phyloP scores from a whole-genome alignment of 2,329 filamentous ascomycete genomes.

The Ceratocystis eucalypticola region DNA sequence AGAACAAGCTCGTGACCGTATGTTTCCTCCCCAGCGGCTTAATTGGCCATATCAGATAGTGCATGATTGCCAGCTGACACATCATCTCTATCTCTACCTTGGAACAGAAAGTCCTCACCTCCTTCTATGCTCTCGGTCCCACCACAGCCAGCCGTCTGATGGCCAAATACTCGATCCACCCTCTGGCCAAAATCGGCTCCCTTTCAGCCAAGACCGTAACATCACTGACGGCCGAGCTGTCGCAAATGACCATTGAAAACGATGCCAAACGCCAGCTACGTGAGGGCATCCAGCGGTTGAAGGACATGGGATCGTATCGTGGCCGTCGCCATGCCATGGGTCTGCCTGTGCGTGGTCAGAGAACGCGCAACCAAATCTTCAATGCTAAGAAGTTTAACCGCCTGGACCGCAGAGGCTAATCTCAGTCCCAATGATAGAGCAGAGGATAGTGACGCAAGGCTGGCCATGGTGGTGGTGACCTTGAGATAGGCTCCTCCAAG shows the following conservation, averaged over 20 bases:
- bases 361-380: conserved; percentile 60
- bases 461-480: neutral
- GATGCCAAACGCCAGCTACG: conserved; percentile 64
- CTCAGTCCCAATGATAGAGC: too few relatives aligned
- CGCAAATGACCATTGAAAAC: conserved; percentile 86
- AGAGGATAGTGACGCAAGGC: neutral
- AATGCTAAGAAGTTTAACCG: conserved; percentile 50
- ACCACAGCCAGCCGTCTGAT: conserved; percentile 60
- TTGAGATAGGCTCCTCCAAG: neutral
- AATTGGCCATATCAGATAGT: too few relatives aligned
- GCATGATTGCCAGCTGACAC: neutral
- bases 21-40: conserved; percentile 21
- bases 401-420: conserved; percentile 35
- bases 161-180: conserved; percentile 79
- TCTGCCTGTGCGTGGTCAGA: conserved; percentile 80
- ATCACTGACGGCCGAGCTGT: conserved; percentile 70
- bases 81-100: neutral
- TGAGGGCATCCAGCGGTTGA: conserved; percentile 74
- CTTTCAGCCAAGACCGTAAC: conserved; percentile 65
- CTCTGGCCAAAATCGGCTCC: conserved; percentile 61
- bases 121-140: conserved; percentile 75
- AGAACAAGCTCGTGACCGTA: conserved; percentile 73
- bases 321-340: conserved; percentile 87
- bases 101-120: conserved; percentile 55
- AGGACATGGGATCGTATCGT: conserved; percentile 81